phyloP scores from a whole-genome alignment of 2,329 filamentous ascomycete genomes.

The Cytospora paraplurivora region DNA sequence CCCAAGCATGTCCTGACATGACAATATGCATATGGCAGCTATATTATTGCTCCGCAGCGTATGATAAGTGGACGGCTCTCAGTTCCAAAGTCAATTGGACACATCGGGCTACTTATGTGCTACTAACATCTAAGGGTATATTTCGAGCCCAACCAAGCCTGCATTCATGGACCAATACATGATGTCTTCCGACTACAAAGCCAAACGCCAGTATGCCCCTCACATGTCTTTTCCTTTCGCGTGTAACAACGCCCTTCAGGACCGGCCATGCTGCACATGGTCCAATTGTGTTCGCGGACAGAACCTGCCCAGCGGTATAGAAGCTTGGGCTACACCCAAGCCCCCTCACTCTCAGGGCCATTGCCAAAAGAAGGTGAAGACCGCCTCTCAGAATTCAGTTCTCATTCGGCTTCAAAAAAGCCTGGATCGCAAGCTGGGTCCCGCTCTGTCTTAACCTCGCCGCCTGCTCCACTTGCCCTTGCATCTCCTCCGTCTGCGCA shows the following conservation, averaged over 20 bases:
- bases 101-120: constrained; percentile 2
- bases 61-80: neutral
- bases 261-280: neutral
- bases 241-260: constrained; percentile 10
- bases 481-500: constrained; percentile 71
- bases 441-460: constrained; percentile 21
- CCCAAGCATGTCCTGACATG: neutral
- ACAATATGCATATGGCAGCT: neutral
- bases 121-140: constrained; percentile 11
- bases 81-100: neutral
- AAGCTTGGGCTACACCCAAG: neutral
- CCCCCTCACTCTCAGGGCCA: neutral
- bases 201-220: constrained; percentile 16
- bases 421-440: constrained; percentile 27
- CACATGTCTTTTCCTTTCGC: neutral
- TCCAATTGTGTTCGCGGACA: neutral
- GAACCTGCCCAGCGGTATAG: neutral
- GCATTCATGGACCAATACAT: constrained; percentile 7
- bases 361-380: neutral
- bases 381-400: neutral
- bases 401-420: constrained; percentile 19
- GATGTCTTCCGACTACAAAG: constrained; percentile 1
- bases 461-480: constrained; percentile 55
- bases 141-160: constrained; percentile 14
- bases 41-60: neutral